phyloP scores from a whole-genome alignment of 2,329 filamentous ascomycete genomes.

The Thielaviopsis euricoi region DNA sequence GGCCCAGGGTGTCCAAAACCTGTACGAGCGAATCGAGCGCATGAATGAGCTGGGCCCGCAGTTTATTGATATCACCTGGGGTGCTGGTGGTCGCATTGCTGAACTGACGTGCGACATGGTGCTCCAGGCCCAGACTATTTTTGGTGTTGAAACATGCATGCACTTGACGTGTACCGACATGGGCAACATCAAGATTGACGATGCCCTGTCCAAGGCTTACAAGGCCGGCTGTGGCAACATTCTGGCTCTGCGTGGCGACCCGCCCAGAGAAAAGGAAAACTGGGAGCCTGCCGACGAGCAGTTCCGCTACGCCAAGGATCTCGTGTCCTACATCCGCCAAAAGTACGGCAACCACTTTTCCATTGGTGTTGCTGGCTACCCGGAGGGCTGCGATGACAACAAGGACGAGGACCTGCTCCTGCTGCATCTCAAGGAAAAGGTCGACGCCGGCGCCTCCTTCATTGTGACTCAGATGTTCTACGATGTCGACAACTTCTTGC shows the following conservation, averaged over 20 bases:
- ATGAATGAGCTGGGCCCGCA: constrained; percentile 90
- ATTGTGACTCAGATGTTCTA: constrained; percentile 99
- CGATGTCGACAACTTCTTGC: constrained; percentile 85
- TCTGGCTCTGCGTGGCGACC: constrained; percentile 80
- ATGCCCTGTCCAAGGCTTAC: constrained; percentile 75
- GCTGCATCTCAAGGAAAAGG: constrained; percentile 90
- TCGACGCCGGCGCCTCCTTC: constrained; percentile 84
- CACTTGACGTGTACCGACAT: constrained; percentile 98
- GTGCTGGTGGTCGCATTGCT: constrained; percentile 79
- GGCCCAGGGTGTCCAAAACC: constrained; percentile 90
- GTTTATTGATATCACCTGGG: constrained; percentile 98
- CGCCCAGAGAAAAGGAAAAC: constrained; percentile 80
- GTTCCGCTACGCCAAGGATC: constrained; percentile 83
- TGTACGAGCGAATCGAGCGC: constrained; percentile 98
- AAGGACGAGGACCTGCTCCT: constrained; percentile 71
- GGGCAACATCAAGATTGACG: constrained; percentile 80
- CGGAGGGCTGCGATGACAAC: constrained; percentile 89
- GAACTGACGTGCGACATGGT: constrained; percentile 97
- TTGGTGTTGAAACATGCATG: constrained; percentile 97
- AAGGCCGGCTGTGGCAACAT: constrained; percentile 96
- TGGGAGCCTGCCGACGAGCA: constrained; percentile 79
- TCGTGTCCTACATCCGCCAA: constrained; percentile 68
- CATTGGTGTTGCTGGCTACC: constrained; percentile 92
- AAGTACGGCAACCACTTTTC: constrained; percentile 67
- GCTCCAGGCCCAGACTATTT: constrained; percentile 81